phyloP scores from a whole-genome alignment of 768 basidiomycete genomes.

The Leccinum imitatum region DNA sequence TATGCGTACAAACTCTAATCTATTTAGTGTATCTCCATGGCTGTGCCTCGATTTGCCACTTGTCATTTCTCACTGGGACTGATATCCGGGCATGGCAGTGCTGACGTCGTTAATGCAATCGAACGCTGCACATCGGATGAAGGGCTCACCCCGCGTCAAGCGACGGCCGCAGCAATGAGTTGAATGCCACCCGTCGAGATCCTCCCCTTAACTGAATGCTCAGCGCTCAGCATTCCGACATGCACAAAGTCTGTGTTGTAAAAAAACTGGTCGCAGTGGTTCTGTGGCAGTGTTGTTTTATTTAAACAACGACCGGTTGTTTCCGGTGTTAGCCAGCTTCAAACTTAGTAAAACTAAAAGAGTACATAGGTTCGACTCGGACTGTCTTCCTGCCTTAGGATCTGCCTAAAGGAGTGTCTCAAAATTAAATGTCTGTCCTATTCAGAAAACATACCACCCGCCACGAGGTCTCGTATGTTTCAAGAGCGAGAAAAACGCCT shows the following conservation, averaged over 20 bases:
- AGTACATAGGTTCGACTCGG: too few species aligned
- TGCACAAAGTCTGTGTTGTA: conserved; percentile 39
- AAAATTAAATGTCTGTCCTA: too few species aligned
- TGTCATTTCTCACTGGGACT: conserved; percentile 16
- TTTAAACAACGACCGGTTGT: too few species aligned
- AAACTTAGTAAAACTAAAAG: too few species aligned
- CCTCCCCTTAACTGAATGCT: conserved; percentile 50
- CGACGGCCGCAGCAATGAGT: conserved; percentile 53
- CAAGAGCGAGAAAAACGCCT: too few species aligned
- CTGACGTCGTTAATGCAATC: background rate
- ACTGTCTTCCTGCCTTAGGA: too few species aligned
- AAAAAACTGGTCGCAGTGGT: conserved; percentile 22
- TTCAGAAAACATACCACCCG: too few species aligned
- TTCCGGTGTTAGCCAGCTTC: too few species aligned
- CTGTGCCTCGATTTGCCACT: background rate
- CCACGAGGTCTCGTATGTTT: too few species aligned
- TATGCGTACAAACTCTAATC: background rate
- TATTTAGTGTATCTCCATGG: background rate
- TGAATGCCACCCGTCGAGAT: conserved; percentile 76
- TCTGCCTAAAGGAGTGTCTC: too few species aligned
- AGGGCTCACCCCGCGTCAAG: conserved; percentile 61
- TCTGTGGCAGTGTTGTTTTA: too few species aligned
- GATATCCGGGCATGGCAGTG: conserved; percentile 35
- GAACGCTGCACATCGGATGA: background rate
- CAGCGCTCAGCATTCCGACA: conserved; percentile 31